A percentile compares a stretch with the other conserved stretches of the same genome.
Evolutionary conservation across 371 early-diverging fungal species (phyloP).

Genomic region (Blyttiomyces sp.): DNA sequence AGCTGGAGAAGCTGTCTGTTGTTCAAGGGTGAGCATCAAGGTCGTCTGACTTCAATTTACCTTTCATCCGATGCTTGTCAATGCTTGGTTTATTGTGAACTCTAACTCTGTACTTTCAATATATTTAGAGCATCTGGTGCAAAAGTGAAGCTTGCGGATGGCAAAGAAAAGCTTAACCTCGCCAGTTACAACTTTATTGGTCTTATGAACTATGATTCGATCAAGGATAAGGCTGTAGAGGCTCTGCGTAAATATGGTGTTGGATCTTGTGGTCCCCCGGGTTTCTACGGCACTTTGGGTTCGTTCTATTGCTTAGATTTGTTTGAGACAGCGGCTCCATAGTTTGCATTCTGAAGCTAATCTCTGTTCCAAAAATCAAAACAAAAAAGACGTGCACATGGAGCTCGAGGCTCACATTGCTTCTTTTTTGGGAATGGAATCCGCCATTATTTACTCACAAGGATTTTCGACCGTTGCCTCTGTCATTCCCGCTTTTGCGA

Average conservation of each 20-base stretch:
- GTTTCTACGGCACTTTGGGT: slow-evolving; percentile 98
- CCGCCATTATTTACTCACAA: slow-evolving; percentile 97
- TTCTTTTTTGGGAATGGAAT: slow-evolving; percentile 82
- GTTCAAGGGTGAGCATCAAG: slow-evolving; percentile 79
- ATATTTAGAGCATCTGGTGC: too few species aligned
- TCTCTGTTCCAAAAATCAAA: too few species aligned
- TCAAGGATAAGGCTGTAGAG: slow-evolving; percentile 81
- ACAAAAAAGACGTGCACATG: slow-evolving; percentile 89
- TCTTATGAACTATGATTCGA: slow-evolving; percentile 66
- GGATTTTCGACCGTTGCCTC: slow-evolving; percentile 91
- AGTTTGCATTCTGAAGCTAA: neutral
- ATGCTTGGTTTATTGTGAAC: too few species aligned
- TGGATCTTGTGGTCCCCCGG: slow-evolving; percentile 99
- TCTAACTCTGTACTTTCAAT: too few species aligned
- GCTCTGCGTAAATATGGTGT: slow-evolving; percentile 97
- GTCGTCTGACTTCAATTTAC: too few species aligned
- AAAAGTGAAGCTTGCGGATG: slow-evolving; percentile 41
- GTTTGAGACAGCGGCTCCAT: neutral
- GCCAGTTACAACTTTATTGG: slow-evolving; percentile 88
- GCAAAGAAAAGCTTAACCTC: slow-evolving; percentile 66
- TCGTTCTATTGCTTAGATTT: neutral
- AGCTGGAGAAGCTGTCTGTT: slow-evolving; percentile 75
- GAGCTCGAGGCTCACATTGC: slow-evolving; percentile 92
- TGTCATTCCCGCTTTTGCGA: slow-evolving; percentile 97
- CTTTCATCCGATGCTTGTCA: too few species aligned